These are phyloP conservation scores for Triticum timopheevii DNA, from an alignment of 176 grass and related monocot species.

Conservation along the genomic window DNA sequence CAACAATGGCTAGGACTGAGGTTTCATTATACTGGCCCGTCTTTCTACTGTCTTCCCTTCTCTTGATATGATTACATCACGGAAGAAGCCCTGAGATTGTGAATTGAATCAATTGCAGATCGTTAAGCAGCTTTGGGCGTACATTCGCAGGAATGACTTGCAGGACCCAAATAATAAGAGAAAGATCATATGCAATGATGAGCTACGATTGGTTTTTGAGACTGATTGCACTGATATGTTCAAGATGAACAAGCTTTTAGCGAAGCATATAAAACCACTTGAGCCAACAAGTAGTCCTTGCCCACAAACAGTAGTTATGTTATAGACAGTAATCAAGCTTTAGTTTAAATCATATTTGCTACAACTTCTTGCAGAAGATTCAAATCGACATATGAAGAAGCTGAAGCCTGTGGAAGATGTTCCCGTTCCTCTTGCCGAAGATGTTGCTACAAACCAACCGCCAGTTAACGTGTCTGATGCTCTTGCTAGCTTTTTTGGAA, in stretches of 20 bases:
- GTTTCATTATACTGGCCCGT: constrained; percentile 38
- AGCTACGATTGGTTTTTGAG: constrained; percentile 84
- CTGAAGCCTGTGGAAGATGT: constrained; percentile 46
- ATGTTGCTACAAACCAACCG: constrained; percentile 43
- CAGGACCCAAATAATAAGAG: constrained; percentile 96
- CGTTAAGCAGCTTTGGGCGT: constrained; percentile 90
- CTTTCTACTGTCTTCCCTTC: constrained; percentile 8
- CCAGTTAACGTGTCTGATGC: constrained; percentile 70
- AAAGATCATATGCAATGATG: constrained; percentile 95
- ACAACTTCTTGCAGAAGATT: constrained; percentile 65
- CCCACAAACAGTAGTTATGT: background rate
- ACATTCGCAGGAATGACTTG: constrained; percentile 86
- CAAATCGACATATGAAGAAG: constrained; percentile 62
- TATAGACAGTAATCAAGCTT: background rate
- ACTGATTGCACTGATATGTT: constrained; percentile 95
- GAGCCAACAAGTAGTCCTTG: constrained; percentile 57
- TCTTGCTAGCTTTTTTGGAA: constrained; percentile 79
- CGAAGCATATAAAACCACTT: constrained; percentile 79
- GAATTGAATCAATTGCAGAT: constrained; percentile 52
- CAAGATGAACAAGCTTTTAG: constrained; percentile 90
- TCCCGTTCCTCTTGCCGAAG: constrained; percentile 44
- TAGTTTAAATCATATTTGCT: constrained; percentile 15
- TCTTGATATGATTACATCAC: constrained; percentile 16
- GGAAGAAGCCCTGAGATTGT: constrained; percentile 4
- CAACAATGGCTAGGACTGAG: constrained; percentile 97